Percentiles rank a stretch among this genome's conserved stretches.
phyloP scores from a whole-genome alignment of 1,284 basidiomycete genomes.

The Pseudozyma tsukubaensis region DNA sequence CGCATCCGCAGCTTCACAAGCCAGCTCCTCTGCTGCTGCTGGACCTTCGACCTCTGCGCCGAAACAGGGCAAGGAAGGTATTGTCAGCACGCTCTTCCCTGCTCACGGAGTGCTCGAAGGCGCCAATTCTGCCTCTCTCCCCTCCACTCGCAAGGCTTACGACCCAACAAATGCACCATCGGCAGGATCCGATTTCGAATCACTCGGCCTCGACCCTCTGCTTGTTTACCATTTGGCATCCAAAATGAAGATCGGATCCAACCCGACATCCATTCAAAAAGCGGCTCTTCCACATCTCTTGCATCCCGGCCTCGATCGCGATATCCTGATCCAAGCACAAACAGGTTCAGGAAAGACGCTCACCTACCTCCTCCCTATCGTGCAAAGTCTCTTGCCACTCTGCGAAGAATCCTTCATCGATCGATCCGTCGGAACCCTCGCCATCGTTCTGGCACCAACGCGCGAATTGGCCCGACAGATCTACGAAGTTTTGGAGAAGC shows the following conservation, averaged over 20 bases:
- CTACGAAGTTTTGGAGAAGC: slow-evolving; percentile 76
- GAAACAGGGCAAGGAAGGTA: slow-evolving; percentile 16
- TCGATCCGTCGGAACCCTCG: slow-evolving; percentile 85
- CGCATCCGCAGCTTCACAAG: slow-evolving; percentile 2
- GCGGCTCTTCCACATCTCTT: slow-evolving; percentile 82
- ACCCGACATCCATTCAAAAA: slow-evolving; percentile 90
- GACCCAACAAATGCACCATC: slow-evolving; percentile 65
- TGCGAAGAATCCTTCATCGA: slow-evolving; percentile 78
- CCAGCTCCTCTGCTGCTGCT: slow-evolving; percentile 11
- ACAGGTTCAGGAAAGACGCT: slow-evolving; percentile 98
- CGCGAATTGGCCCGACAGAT: slow-evolving; percentile 96
- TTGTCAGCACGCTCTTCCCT: slow-evolving; percentile 33
- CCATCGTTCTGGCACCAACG: slow-evolving; percentile 93
- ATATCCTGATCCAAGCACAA: slow-evolving; percentile 95
- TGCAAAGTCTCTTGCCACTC: slow-evolving; percentile 91
- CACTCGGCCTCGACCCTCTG: slow-evolving; percentile 81
- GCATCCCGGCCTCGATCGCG: slow-evolving; percentile 72
- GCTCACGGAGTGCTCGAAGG: slow-evolving; percentile 43
- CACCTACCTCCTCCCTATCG: slow-evolving; percentile 91
- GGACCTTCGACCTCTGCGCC: slow-evolving; percentile 14
- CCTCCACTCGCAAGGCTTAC: slow-evolving; percentile 23
- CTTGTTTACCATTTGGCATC: slow-evolving; percentile 81
- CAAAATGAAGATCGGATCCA: slow-evolving; percentile 83
- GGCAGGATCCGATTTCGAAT: slow-evolving; percentile 70
- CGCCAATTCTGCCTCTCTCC: slow-evolving; percentile 3